phyloP scores from a whole-genome alignment of 2,329 filamentous ascomycete species.

The Alternaria triticina region DNA sequence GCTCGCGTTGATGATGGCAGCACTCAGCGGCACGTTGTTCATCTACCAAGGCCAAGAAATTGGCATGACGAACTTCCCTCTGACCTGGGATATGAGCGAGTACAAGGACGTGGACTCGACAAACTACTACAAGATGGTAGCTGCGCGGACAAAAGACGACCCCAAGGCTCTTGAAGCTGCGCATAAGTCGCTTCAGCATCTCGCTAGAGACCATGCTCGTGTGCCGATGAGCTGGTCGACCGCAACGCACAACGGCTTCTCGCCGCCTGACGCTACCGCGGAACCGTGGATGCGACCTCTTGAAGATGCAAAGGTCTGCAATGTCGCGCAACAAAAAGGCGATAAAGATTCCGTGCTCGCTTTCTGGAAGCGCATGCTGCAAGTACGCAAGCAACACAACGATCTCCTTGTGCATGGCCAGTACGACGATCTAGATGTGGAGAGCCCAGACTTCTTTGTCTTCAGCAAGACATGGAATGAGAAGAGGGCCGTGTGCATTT shows the following conservation, averaged over 20 bases:
- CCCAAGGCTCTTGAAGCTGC: conserved; percentile 53
- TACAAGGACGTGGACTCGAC: conserved; percentile 62
- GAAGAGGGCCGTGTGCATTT: conserved; percentile 37
- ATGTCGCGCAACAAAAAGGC: conserved; percentile 61
- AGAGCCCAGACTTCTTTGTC: conserved; percentile 64
- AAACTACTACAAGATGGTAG: conserved; percentile 57
- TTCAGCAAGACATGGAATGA: conserved; percentile 45
- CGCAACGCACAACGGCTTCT: conserved; percentile 65
- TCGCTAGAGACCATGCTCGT: conserved; percentile 71
- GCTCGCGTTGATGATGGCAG: conserved; percentile 56
- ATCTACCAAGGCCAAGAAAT: conserved; percentile 61
- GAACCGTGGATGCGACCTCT: conserved; percentile 68
- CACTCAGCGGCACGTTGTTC: conserved; percentile 57
- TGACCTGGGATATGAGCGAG: conserved; percentile 53
- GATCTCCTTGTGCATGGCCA: conserved; percentile 68
- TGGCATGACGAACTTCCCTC: conserved; percentile 58
- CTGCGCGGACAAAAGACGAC: conserved; percentile 33
- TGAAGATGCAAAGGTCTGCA: conserved; percentile 61
- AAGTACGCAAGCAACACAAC: conserved; percentile 61
- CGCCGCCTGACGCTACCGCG: conserved; percentile 52
- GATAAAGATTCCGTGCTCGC: conserved; percentile 58
- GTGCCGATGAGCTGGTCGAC: conserved; percentile 72
- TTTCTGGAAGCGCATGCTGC: conserved; percentile 66
- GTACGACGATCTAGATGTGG: conserved; percentile 60
- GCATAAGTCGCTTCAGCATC: conserved; percentile 61